phyloP scores from a whole-genome alignment of 805 yeast species.

The Pichia thaimueangensis region DNA sequence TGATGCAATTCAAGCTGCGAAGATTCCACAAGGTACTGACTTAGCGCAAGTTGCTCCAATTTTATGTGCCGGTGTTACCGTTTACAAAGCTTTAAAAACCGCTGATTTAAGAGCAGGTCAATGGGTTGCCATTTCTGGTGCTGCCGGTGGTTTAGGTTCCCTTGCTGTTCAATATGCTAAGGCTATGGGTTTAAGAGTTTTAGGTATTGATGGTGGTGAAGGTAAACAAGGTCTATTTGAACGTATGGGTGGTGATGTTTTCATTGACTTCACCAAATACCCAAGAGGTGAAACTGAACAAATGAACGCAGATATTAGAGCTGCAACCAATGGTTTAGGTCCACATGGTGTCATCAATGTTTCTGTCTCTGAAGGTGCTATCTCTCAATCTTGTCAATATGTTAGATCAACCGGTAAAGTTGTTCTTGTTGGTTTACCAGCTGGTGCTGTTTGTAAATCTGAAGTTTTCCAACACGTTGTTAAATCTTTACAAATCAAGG shows the following conservation, averaged over 20 bases:
- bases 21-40: constrained; percentile 39
- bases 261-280: constrained; percentile 36
- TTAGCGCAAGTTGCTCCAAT: constrained; percentile 44
- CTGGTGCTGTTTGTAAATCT: constrained; percentile 47
- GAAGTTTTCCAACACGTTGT: constrained; percentile 50
- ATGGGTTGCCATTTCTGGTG: constrained; percentile 49
- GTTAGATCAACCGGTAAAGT: constrained; percentile 51
- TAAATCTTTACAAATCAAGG: constrained; percentile 46
- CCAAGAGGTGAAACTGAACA: constrained; percentile 28
- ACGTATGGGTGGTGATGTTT: constrained; percentile 41
- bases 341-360: constrained; percentile 49
- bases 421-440: constrained; percentile 57
- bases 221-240: constrained; percentile 37
- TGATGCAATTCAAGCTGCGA: constrained; percentile 46
- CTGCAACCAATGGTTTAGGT: constrained; percentile 40
- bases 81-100: constrained; percentile 47
- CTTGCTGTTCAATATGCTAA: constrained; percentile 45
- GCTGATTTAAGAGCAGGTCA: constrained; percentile 41
- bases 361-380: constrained; percentile 45
- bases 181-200: constrained; percentile 43
- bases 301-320: constrained; percentile 34
- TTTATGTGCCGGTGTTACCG: constrained; percentile 50
- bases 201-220: constrained; percentile 45
- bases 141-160: constrained; percentile 48
- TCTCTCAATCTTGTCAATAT: constrained; percentile 36